Percentiles rank a stretch among this genome's conserved stretches.
These are phyloP conservation scores for Naganishia sp. DNA, from an alignment of 1,284 basidiomycete genomes.

Conservation along the genomic window DNA sequence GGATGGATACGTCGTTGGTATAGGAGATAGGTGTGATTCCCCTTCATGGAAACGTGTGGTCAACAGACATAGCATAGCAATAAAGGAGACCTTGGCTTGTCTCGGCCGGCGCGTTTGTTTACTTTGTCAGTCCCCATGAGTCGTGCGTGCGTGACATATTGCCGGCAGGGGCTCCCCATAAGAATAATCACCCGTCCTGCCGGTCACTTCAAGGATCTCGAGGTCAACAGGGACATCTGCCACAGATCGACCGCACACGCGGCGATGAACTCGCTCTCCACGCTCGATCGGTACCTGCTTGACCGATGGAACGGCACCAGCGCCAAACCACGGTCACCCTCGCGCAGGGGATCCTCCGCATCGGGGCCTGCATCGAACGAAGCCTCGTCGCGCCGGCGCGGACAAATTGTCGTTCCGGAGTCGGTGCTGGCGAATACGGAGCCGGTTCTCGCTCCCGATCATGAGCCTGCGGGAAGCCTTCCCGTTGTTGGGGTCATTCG, in stretches of 20 bases:
- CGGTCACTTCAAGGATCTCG: neutral
- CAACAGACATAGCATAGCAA: too few relatives aligned
- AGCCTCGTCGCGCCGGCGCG: neutral
- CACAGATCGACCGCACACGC: neutral
- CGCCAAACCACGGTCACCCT: neutral
- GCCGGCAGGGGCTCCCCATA: conserved; percentile 4
- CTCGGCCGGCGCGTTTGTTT: neutral
- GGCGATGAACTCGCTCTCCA: conserved; percentile 24
- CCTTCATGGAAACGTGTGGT: too few relatives aligned
- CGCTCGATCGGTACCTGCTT: conserved; percentile 15
- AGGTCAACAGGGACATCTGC: neutral
- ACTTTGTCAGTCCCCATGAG: neutral
- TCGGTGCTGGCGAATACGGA: conserved; percentile 14
- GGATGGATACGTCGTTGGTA: conserved; percentile 26
- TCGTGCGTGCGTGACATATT: neutral
- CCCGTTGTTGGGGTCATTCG: neutral
- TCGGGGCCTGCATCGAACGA: neutral
- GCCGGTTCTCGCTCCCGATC: neutral
- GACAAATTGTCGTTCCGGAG: conserved; percentile 3
- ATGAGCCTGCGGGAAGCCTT: neutral
- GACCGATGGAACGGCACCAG: conserved; percentile 7
- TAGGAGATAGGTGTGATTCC: neutral
- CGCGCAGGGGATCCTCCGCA: neutral
- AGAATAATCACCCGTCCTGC: neutral
- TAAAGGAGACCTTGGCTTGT: neutral